Percentiles rank a stretch among this genome's conserved stretches.
Conservation (phyloP, 1,284 basidiomycete genomes). For the Austropuccinia psidii region DNA sequence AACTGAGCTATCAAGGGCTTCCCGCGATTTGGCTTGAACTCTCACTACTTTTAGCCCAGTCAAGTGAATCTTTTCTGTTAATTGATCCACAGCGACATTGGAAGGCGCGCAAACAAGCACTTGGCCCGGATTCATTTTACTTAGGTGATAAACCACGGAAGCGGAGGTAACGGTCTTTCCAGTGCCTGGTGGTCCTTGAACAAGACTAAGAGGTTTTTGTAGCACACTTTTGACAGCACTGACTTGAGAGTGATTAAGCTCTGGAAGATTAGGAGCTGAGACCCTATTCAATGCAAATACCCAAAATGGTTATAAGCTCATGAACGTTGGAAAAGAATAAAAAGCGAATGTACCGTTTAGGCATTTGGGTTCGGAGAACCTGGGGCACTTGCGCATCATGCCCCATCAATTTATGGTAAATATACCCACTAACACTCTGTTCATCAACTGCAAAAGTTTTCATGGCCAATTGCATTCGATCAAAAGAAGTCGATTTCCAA, state of each 20-base stretch:
- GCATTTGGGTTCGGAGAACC: conserved; percentile 75
- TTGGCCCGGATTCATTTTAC: conserved; percentile 99
- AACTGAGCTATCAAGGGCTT: conserved; percentile 89
- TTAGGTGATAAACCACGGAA: conserved; percentile 95
- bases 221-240: conserved; percentile 97
- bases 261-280: conserved; percentile 92
- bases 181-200: conserved; percentile 96
- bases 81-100: conserved; percentile 97
- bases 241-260: conserved; percentile 99
- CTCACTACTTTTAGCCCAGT: conserved; percentile 97
- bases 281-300: conserved; percentile 52
- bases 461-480: conserved; percentile 98
- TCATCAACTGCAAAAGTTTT: conserved; percentile 99
- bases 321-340: neutral
- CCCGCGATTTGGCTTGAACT: conserved; percentile 92
- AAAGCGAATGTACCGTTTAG: conserved; percentile 56
- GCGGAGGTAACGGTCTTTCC: conserved; percentile 99
- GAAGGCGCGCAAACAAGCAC: conserved; percentile 98
- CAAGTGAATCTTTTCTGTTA: conserved; percentile 95
- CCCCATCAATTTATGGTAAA: conserved; percentile 95
- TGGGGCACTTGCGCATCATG: conserved; percentile 84
- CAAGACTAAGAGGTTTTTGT: conserved; percentile 95
- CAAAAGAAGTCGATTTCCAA: conserved; percentile 99
- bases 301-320: neutral
- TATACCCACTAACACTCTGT: conserved; percentile 97